phyloP scores from a whole-genome alignment of 2,329 filamentous ascomycete genomes.

The Alternaria triticimaculans region DNA sequence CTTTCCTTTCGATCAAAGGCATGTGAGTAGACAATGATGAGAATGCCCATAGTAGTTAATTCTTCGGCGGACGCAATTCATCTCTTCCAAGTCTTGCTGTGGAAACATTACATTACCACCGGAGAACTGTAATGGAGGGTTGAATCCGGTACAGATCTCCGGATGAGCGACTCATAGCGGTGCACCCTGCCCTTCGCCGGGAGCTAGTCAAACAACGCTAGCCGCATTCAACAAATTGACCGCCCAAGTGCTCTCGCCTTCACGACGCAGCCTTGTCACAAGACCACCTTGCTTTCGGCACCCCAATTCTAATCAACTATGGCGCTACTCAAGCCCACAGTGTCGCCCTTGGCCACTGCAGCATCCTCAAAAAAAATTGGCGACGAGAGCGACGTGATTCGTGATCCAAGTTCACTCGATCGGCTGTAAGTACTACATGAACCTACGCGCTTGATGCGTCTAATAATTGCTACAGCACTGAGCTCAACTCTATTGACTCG shows the following conservation, averaged over 20 bases:
- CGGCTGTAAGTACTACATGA: not conserved
- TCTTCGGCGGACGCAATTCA: not conserved
- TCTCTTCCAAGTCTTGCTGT: not conserved
- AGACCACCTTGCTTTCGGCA: not conserved
- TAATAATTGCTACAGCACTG: not conserved
- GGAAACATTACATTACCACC: not conserved
- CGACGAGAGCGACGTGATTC: not conserved
- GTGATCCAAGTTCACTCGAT: not conserved
- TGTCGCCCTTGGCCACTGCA: rapidly evolving
- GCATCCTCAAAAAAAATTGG: too few species aligned
- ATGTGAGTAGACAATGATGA: not conserved
- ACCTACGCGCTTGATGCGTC: rapidly evolving
- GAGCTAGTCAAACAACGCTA: not conserved
- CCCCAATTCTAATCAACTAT: not conserved
- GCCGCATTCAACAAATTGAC: not conserved
- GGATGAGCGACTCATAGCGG: not conserved
- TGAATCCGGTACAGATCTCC: not conserved
- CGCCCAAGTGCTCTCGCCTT: not conserved
- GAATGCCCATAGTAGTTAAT: not conserved
- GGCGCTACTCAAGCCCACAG: not conserved
- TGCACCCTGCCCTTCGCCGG: not conserved
- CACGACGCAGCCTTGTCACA: not conserved
- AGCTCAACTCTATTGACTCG: not conserved
- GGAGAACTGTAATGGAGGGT: not conserved
- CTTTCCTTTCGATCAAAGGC: not conserved